Base-by-base conservation (phyloP, 306 rosid species). In the Benincasa hispida region DNA sequence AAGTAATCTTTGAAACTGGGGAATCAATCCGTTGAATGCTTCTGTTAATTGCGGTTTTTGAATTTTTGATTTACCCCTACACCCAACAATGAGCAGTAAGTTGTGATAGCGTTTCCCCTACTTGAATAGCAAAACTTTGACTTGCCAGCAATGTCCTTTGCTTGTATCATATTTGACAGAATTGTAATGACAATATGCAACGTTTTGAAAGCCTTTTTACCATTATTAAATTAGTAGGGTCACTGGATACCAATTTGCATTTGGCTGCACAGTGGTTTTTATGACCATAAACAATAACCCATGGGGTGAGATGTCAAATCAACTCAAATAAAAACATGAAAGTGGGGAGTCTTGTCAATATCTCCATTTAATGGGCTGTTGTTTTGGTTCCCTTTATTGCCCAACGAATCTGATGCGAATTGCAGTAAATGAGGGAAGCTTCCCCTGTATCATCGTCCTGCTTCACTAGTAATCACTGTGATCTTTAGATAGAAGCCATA, bases 301-400 rank as follows among this genome's bases (percentile, higher is more conserved):
- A 75, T 76, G 87, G 67, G 81, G 77, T 78, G 91, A 83, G 82
- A 82, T 79, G 92, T 87, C 93, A 82, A 79, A 61, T 89, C 85
- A 79, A 82, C 61, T 78, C 88, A 62, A 78, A 77, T 82, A 80
- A 81, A 76, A 83, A 84, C 82, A 84, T 47, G 81, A 78, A 81
- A 77, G 65, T 77, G 72, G 78, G 80, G 75, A 77, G 90, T 86
- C 83, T 81, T 84, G 92, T 89, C 89, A 81, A 79, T 85, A 66
- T 86, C 83, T 81, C 72, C 85, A 76, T 84, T 90, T 67, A 88
- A 76, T 82, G 81, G 42, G 63, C 77, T 68, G 63, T 77, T 72
- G 75, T 81, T 77, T 78, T 69, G 9, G 53, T 57, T 65, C 62
- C 72, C 77, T 72, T 77, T 78, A 37, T 72, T 63, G 86, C 81